A percentile compares a stretch with the other conserved stretches of the same genome.
These are phyloP conservation scores for Leccinellum rugosiceps DNA, from an alignment of 768 basidiomycete genomes.

Conservation along the genomic window DNA sequence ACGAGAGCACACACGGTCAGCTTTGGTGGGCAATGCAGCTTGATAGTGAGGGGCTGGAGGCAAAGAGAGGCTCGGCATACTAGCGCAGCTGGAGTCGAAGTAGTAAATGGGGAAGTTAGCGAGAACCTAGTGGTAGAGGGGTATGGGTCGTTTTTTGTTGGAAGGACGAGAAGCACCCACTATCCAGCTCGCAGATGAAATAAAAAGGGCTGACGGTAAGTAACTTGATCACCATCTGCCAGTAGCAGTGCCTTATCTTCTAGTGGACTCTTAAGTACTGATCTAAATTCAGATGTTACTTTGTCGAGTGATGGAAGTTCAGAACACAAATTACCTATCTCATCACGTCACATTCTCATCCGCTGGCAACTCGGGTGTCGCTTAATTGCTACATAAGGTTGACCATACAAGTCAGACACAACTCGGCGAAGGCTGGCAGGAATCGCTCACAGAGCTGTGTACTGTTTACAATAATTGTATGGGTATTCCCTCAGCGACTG, in stretches of 20 bases:
- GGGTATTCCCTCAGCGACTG: background rate
- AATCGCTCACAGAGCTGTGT: background rate
- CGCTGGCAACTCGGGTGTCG: background rate
- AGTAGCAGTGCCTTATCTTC: too few relatives aligned
- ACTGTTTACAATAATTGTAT: background rate
- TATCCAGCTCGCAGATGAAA: background rate
- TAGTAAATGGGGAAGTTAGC: background rate
- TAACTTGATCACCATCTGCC: background rate
- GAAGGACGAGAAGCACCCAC: background rate
- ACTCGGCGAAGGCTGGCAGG: background rate
- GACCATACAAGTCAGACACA: background rate
- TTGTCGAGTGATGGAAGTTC: background rate
- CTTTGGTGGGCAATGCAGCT: background rate
- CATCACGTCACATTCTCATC: background rate
- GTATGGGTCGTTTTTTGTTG: too few relatives aligned
- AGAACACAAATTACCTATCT: background rate
- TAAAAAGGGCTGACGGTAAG: background rate
- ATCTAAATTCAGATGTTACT: background rate
- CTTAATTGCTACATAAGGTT: background rate
- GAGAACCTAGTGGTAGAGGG: background rate
- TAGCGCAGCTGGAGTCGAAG: background rate
- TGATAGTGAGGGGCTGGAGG: background rate
- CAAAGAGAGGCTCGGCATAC: background rate
- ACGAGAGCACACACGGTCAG: background rate
- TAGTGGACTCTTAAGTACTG: background rate